Conservation (phyloP, 2,329 filamentous ascomycete species). For the Beauveria sp. region DNA sequence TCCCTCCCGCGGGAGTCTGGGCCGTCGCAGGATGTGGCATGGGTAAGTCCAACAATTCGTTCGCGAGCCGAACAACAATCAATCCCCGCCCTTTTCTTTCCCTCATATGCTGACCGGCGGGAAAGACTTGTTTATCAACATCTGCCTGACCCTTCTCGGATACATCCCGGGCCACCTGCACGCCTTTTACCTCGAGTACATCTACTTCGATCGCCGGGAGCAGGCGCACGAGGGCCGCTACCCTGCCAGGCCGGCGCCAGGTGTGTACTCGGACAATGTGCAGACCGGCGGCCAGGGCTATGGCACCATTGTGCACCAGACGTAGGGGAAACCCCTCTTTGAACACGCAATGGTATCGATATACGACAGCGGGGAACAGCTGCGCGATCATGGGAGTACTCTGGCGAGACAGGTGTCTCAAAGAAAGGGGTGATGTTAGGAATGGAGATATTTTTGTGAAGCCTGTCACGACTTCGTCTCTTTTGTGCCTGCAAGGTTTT, state of each 20-base stretch:
- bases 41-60: conserved; percentile 26
- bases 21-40: conserved; percentile 57
- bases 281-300: conserved; percentile 64
- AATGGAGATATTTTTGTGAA: background rate
- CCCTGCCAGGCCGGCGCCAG: conserved; percentile 49
- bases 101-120: background rate
- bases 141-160: conserved; percentile 59
- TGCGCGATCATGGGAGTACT: too few species aligned
- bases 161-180: conserved; percentile 73
- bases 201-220: conserved; percentile 71
- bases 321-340: background rate
- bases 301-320: conserved; percentile 37
- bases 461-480: background rate
- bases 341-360: too few species aligned
- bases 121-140: conserved; percentile 57
- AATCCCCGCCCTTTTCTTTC: background rate
- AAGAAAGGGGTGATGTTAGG: background rate
- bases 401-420: too few species aligned
- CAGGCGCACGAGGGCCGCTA: conserved; percentile 51
- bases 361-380: too few species aligned
- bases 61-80: background rate
- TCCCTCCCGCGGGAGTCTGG: conserved; percentile 59
- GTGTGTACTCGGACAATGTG: conserved; percentile 66
- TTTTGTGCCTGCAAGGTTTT: background rate
- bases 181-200: conserved; percentile 74